These are phyloP conservation scores for Nitzschia sp. DNA, from an alignment of 108 stramenopile genomes.

Conservation along the genomic window DNA sequence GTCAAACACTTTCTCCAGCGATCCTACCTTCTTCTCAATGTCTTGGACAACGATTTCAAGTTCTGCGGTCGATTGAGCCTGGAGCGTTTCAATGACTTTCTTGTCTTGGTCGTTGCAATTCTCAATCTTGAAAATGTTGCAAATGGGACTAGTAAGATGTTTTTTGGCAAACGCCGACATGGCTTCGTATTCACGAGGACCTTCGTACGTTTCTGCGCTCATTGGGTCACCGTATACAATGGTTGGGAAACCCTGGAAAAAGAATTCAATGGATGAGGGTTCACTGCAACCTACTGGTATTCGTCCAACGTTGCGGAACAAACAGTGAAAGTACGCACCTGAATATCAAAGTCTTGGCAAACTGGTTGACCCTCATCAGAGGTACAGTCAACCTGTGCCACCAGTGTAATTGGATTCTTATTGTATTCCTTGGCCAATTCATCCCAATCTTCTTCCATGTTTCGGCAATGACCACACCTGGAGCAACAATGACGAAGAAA, in stretches of 20 bases:
- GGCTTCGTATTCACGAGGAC: conserved; percentile 60
- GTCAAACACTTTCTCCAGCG: conserved; percentile 57
- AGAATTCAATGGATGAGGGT: neutral
- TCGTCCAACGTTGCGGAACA: neutral
- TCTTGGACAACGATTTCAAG: conserved; percentile 43
- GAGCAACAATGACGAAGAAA: neutral
- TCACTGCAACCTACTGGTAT: neutral
- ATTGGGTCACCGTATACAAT: conserved; percentile 70
- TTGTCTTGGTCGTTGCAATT: conserved; percentile 62
- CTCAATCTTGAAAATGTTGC: conserved; percentile 47
- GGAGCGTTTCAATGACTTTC: conserved; percentile 48
- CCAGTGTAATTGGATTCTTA: conserved; percentile 41
- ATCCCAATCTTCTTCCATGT: conserved; percentile 72
- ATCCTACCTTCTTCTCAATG: conserved; percentile 53
- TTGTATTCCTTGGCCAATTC: conserved; percentile 63
- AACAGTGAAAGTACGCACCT: conserved; percentile 40
- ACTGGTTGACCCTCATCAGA: conserved; percentile 62
- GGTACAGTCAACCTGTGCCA: conserved; percentile 81
- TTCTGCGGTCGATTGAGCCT: conserved; percentile 49
- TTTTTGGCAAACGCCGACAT: conserved; percentile 68
- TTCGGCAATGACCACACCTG: conserved; percentile 78
- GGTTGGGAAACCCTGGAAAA: conserved; percentile 78
- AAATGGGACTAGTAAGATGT: conserved; percentile 62
- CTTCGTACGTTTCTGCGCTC: conserved; percentile 74
- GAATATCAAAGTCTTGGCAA: conserved; percentile 72